A percentile compares a stretch with the other conserved stretches of the same genome.
Conservation (phyloP, 805 yeast species). For the Candida insectalens region DNA sequence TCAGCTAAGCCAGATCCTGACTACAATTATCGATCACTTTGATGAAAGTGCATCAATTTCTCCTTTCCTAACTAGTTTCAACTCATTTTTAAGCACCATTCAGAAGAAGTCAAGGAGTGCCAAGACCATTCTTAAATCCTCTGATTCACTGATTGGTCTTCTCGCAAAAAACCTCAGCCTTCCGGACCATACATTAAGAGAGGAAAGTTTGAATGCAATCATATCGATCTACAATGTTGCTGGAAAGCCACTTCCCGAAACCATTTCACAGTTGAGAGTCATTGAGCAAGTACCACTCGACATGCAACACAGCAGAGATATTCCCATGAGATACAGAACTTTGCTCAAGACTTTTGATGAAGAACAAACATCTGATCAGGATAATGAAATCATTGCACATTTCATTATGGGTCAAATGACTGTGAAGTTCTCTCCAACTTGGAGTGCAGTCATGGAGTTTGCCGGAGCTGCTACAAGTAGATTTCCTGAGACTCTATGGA, state of each 20-base stretch:
- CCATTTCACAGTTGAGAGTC: constrained; percentile 33
- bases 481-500: constrained; percentile 45
- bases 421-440: constrained; percentile 72
- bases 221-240: constrained; percentile 30
- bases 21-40: too few species aligned
- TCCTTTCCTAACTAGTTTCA: not conserved
- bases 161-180: constrained; percentile 30
- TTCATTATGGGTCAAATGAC: constrained; percentile 63
- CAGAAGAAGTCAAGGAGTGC: too few species aligned
- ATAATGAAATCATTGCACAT: constrained; percentile 29
- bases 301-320: constrained; percentile 64
- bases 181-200: constrained; percentile 43
- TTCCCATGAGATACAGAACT: constrained; percentile 57
- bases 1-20: too few species aligned
- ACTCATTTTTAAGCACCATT: too few species aligned
- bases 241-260: constrained; percentile 10
- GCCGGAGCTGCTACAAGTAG: constrained; percentile 37
- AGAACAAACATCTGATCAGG: constrained; percentile 12
- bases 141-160: too few species aligned
- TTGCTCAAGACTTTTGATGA: constrained; percentile 36
- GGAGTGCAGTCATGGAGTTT: constrained; percentile 66
- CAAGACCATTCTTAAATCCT: too few species aligned
- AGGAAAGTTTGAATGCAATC: constrained; percentile 31
- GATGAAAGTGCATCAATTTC: not conserved
- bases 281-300: constrained; percentile 69